phyloP scores from a whole-genome alignment of 805 yeast species.

The Lipomyces kockii region DNA sequence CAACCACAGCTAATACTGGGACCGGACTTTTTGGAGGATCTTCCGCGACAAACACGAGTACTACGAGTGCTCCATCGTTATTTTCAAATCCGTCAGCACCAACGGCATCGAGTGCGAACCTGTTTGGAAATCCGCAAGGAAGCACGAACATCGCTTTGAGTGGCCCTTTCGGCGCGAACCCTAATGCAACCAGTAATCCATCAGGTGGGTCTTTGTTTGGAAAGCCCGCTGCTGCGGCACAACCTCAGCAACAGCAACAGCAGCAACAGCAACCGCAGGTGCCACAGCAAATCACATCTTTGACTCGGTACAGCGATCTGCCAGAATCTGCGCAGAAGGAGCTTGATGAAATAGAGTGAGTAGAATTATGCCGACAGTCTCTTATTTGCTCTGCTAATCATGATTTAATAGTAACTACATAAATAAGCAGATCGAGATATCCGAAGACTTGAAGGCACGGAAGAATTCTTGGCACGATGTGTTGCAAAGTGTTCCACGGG shows the following conservation, averaged over 20 bases:
- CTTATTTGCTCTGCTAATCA: not conserved
- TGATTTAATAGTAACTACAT: constrained; percentile 49
- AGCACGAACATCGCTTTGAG: not conserved
- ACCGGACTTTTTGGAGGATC: constrained; percentile 9
- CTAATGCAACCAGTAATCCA: not conserved
- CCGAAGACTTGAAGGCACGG: constrained; percentile 55
- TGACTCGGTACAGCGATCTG: constrained; percentile 63
- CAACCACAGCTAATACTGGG: constrained; percentile 10
- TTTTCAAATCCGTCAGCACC: constrained; percentile 9
- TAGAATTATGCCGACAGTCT: not conserved
- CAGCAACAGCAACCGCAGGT: constrained; percentile 9
- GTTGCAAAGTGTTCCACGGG: constrained; percentile 59
- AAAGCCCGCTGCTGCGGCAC: constrained; percentile 10
- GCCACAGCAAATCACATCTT: constrained; percentile 51
- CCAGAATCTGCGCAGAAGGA: constrained; percentile 59
- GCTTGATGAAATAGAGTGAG: constrained; percentile 56
- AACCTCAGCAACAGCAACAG: constrained; percentile 9
- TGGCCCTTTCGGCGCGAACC: constrained; percentile 1
- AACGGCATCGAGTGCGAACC: not conserved
- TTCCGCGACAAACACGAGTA: not conserved
- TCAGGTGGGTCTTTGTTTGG: constrained; percentile 13
- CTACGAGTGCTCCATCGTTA: constrained; percentile 12
- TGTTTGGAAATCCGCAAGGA: constrained; percentile 11
- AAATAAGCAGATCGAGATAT: constrained; percentile 56
- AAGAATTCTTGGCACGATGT: constrained; percentile 51